Evolutionary conservation across 2,329 filamentous ascomycete genomes (phyloP).

Genomic region (Colletotrichum sp.): DNA sequence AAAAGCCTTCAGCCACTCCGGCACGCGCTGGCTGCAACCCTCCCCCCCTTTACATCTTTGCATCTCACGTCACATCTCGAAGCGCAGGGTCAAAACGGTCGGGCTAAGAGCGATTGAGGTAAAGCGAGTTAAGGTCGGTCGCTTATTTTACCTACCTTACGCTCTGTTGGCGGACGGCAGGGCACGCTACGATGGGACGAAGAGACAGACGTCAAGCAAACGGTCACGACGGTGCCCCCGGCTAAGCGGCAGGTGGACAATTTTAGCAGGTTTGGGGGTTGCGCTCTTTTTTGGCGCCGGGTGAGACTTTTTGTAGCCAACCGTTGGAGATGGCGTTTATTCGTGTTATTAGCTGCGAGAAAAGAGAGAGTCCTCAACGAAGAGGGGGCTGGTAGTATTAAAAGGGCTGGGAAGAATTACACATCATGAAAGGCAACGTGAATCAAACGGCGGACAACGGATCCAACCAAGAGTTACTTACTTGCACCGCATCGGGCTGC

Average conservation of each 20-base stretch:
- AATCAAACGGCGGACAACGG: neutral
- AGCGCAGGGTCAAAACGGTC: conserved; percentile 8
- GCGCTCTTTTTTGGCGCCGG: neutral
- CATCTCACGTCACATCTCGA: conserved; percentile 5
- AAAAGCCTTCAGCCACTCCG: neutral
- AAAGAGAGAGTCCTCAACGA: neutral
- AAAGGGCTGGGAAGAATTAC: neutral
- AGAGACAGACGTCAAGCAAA: conserved; percentile 11
- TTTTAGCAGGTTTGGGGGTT: neutral
- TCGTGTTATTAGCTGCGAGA: neutral
- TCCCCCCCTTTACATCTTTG: neutral
- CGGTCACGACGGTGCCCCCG: neutral
- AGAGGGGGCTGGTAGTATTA: neutral
- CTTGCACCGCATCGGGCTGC: neutral
- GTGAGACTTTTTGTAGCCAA: neutral
- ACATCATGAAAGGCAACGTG: neutral
- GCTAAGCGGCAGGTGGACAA: conserved; percentile 6
- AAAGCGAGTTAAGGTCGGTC: neutral
- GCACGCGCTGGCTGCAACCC: neutral
- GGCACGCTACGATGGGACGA: neutral
- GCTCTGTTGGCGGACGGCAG: neutral
- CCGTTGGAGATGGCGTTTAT: neutral
- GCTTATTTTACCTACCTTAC: neutral
- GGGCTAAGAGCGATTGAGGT: neutral
- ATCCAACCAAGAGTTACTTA: neutral